Conservation (phyloP, 257 asterid genomes). For the Solanum sejunctum region DNA sequence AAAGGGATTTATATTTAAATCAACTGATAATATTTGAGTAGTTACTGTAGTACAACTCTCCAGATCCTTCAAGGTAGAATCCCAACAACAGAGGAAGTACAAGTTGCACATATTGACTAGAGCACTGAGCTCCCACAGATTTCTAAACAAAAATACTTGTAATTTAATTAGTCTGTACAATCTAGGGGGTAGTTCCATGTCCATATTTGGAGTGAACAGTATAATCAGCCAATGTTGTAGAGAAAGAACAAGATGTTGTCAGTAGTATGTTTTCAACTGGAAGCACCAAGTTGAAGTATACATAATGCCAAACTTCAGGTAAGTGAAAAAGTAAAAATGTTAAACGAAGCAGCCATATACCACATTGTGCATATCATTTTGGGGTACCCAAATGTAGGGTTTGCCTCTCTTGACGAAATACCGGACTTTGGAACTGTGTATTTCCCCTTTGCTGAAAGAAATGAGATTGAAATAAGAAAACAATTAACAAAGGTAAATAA, state of each 20-base stretch:
- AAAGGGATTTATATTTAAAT: background rate
- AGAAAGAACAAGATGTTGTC: background rate
- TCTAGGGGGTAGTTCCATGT: background rate
- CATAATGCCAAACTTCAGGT: background rate
- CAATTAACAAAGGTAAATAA: background rate
- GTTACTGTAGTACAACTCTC: background rate
- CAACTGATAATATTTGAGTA: background rate
- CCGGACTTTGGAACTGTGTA: constrained; percentile 66
- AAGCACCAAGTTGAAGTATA: background rate
- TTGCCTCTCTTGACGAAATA: constrained; percentile 66
- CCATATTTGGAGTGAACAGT: background rate
- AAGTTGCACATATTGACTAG: background rate
- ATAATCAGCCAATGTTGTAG: background rate
- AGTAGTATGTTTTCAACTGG: background rate
- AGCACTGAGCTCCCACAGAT: background rate
- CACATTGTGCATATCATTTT: constrained; percentile 85
- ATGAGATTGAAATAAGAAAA: background rate
- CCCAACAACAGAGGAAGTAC: background rate
- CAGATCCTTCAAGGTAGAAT: background rate
- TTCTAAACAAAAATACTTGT: background rate
- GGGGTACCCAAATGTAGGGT: constrained; percentile 84
- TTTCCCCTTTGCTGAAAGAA: constrained; percentile 60
- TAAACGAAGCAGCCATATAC: constrained; percentile 18
- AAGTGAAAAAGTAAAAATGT: background rate
- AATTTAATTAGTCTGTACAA: background rate